Evolutionary conservation across 768 basidiomycete genomes (phyloP).

Genomic region (Lactarius quietus): DNA sequence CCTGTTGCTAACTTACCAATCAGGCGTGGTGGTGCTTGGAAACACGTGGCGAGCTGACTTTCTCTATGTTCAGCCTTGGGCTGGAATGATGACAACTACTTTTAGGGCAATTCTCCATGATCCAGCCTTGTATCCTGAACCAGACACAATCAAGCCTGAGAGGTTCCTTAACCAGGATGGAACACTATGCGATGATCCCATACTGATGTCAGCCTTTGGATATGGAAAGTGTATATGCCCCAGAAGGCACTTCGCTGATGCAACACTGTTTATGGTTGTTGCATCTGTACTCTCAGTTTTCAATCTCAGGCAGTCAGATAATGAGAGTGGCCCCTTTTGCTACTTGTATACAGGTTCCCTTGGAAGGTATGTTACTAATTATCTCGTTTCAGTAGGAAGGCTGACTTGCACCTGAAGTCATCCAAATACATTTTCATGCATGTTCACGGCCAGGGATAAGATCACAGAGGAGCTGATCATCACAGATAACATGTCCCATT

Average conservation of each 20-base stretch:
- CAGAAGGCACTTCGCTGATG: slow-evolving; percentile 25
- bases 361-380: not conserved
- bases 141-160: slow-evolving; percentile 27
- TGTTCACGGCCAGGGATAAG: slow-evolving; percentile 2
- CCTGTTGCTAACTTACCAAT: not conserved
- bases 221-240: slow-evolving; percentile 15
- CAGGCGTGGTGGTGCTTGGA: not conserved
- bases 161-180: slow-evolving; percentile 25
- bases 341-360: not conserved
- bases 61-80: not conserved
- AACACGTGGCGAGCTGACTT: slow-evolving; percentile 6
- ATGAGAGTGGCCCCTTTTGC: not conserved
- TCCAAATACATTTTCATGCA: not conserved
- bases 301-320: slow-evolving; percentile 1
- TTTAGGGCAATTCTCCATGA: slow-evolving; percentile 29
- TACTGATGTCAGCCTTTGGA: slow-evolving; percentile 6
- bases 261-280: slow-evolving; percentile 15
- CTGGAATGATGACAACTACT: not conserved
- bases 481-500: not conserved
- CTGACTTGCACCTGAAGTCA: not conserved
- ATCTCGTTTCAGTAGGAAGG: not conserved
- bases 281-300: slow-evolving; percentile 17
- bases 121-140: slow-evolving; percentile 26
- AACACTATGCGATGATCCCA: slow-evolving; percentile 12
- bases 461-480: slow-evolving; percentile 8